Percentiles rank a stretch among this genome's conserved stretches.
Conservation (phyloP, 2,329 filamentous ascomycete genomes). For the Corniculantispora saksenae region DNA sequence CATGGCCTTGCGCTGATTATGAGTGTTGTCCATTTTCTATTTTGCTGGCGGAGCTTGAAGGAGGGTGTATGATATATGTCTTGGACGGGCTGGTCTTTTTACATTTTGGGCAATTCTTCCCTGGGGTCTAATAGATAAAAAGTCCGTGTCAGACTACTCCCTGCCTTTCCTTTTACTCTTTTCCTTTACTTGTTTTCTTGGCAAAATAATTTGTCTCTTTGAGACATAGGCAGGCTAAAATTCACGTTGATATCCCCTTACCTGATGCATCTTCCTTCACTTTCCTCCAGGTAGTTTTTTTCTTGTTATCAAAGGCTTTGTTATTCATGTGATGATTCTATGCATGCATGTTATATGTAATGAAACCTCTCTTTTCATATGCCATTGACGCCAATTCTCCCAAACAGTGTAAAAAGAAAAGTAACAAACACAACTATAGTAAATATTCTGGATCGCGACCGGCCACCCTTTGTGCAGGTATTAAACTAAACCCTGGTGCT, state of each 20-base stretch:
- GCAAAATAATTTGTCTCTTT: conserved; percentile 12
- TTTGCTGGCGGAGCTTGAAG: neutral
- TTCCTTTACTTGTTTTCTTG: conserved; percentile 10
- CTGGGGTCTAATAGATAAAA: conserved; percentile 8
- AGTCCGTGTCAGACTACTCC: conserved; percentile 21
- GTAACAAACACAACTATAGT: neutral
- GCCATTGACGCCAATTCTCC: conserved; percentile 12
- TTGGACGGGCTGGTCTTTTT: conserved; percentile 12
- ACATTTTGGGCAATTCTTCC: neutral
- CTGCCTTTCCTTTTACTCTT: conserved; percentile 21
- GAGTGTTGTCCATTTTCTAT: neutral
- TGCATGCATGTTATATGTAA: neutral
- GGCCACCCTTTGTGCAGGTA: neutral
- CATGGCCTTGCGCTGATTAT: neutral
- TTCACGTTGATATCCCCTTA: conserved; percentile 33
- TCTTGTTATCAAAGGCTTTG: neutral
- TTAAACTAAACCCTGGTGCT: neutral
- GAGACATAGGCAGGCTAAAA: conserved; percentile 32
- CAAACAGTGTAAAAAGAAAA: neutral
- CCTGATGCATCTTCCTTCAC: neutral
- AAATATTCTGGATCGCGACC: no score
- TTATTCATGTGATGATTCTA: conserved; percentile 6
- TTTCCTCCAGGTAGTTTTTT: neutral
- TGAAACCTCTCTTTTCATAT: conserved; percentile 11
- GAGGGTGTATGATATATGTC: conserved; percentile 7